Evolutionary conservation across 352 stramenopile genomes (phyloP).

Genomic region (Phytopythium montanum): DNA sequence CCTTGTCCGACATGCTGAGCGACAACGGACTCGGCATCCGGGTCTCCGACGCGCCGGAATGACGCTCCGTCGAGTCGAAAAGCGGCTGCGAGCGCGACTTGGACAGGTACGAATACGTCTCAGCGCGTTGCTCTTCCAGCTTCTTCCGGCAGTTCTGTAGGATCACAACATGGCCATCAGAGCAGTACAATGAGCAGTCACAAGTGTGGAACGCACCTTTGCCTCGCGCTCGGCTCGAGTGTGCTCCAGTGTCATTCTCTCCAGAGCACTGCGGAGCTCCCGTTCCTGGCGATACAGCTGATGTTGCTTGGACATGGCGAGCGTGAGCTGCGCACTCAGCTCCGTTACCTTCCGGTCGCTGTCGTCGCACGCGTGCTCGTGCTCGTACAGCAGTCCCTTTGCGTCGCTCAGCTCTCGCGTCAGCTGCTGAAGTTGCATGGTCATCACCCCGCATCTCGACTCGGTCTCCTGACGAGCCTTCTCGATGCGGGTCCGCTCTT

Average conservation of each 20-base stretch:
- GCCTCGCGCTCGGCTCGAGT: slow-evolving; percentile 61
- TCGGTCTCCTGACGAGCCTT: slow-evolving; percentile 47
- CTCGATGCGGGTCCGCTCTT: slow-evolving; percentile 54
- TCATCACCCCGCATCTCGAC: slow-evolving; percentile 35
- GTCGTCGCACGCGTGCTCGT: slow-evolving; percentile 64
- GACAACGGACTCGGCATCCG: neutral
- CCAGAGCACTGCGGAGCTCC: slow-evolving; percentile 52
- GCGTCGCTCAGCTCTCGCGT: slow-evolving; percentile 47
- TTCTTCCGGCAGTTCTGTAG: slow-evolving; percentile 44
- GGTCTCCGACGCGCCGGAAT: neutral
- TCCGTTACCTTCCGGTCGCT: slow-evolving; percentile 66
- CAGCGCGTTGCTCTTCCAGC: slow-evolving; percentile 51
- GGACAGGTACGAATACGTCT: slow-evolving; percentile 26
- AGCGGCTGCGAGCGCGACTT: slow-evolving; percentile 6
- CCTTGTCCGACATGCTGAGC: neutral
- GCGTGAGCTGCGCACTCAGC: slow-evolving; percentile 57
- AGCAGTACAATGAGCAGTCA: neutral
- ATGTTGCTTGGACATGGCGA: slow-evolving; percentile 71
- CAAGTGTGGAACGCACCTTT: slow-evolving; percentile 17
- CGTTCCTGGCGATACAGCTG: slow-evolving; percentile 70
- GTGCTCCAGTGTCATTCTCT: slow-evolving; percentile 60
- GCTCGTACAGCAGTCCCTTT: slow-evolving; percentile 51
- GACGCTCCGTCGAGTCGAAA: neutral
- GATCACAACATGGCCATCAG: neutral
- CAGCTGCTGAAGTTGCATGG: slow-evolving; percentile 52